Evolutionary conservation across 2,329 filamentous ascomycete species (phyloP).

Genomic region (Fusarium albidum): DNA sequence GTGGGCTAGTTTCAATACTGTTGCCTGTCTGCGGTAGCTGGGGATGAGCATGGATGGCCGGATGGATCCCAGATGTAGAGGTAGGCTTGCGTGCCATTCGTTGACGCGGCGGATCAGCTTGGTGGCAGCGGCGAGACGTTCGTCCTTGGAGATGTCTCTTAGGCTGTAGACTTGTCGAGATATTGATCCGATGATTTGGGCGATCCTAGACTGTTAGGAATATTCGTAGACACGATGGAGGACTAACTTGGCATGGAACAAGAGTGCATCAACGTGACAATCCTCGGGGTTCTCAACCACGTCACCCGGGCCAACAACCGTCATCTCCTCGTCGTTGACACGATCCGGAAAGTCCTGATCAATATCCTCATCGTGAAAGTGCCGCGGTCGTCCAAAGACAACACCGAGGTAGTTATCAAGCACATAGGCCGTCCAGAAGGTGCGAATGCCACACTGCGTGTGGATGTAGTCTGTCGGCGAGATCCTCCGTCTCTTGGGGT

Average conservation of each 20-base stretch:
- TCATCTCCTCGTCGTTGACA: conserved; percentile 66
- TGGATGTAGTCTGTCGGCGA: conserved; percentile 50
- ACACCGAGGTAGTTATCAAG: conserved; percentile 70
- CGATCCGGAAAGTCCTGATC: conserved; percentile 66
- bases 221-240: not conserved
- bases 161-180: conserved; percentile 52
- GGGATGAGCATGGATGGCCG: conserved; percentile 55
- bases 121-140: conserved; percentile 49
- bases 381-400: conserved; percentile 67
- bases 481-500: conserved; percentile 28
- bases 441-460: conserved; percentile 61
- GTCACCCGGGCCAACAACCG: conserved; percentile 47
- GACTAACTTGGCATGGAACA: conserved; percentile 52
- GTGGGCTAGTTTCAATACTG: conserved; percentile 61
- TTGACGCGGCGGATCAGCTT: conserved; percentile 49
- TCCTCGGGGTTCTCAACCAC: conserved; percentile 46
- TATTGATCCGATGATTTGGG: conserved; percentile 49
- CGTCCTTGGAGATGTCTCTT: conserved; percentile 45
- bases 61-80: conserved; percentile 53
- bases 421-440: conserved; percentile 70
- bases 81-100: conserved; percentile 50
- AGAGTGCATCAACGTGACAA: conserved; percentile 58
- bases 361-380: conserved; percentile 70
- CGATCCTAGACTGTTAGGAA: conserved; percentile 39
- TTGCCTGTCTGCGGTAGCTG: conserved; percentile 57